These are phyloP conservation scores for Blumeria graminis DNA, from an alignment of 2,329 filamentous ascomycete genomes.

Conservation along the genomic window DNA sequence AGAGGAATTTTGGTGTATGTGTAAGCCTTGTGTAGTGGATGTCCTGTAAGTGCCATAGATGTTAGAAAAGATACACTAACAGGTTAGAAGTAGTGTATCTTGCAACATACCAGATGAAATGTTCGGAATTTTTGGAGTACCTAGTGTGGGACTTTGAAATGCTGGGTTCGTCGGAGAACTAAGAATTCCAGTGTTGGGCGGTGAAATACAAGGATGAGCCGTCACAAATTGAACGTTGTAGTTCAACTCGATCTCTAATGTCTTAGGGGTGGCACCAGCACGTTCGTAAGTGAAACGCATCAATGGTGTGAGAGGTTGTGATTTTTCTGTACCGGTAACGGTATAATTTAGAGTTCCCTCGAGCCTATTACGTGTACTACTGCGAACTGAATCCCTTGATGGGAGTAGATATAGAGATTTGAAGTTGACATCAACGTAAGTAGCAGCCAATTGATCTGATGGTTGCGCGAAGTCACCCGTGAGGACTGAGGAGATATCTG, in stretches of 20 bases:
- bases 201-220: constrained; percentile 37
- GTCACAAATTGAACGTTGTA: constrained; percentile 42
- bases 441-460: constrained; percentile 26
- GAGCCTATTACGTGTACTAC: not conserved
- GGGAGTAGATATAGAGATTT: constrained; percentile 25
- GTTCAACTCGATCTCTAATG: constrained; percentile 18
- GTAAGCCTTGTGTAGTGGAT: constrained; percentile 38
- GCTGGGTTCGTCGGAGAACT: constrained; percentile 14
- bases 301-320: constrained; percentile 13
- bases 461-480: constrained; percentile 40
- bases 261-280: constrained; percentile 8
- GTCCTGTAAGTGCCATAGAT: constrained; percentile 14
- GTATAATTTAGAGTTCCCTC: too few species aligned
- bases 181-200: constrained; percentile 29
- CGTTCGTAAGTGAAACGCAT: constrained; percentile 11
- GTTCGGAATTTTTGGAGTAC: not conserved
- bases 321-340: constrained; percentile 1
- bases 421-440: constrained; percentile 24
- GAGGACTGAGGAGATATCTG: constrained; percentile 27
- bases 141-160: not conserved
- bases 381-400: constrained; percentile 17
- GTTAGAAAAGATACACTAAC: not conserved
- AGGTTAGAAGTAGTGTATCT: not conserved
- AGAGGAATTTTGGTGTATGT: constrained; percentile 35
- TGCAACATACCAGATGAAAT: not conserved